Base-by-base conservation (phyloP, 257 asterid species). In the Solanum gandarillasii region DNA sequence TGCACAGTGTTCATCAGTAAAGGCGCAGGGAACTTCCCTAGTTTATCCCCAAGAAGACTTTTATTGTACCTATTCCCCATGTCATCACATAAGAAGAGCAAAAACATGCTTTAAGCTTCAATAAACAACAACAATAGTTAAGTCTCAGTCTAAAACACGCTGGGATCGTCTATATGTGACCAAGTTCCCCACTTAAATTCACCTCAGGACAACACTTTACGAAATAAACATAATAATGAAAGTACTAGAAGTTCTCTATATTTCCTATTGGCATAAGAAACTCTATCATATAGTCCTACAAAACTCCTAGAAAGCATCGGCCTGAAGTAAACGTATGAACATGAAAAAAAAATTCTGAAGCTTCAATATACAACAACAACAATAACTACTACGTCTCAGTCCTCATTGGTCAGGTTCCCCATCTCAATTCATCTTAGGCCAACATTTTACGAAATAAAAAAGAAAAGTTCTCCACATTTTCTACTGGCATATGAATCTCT, bases 1-100 rank as follows among this genome's bases (percentile, higher is more conserved):
- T 97, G 99, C 86, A 97, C 90, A 3, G 99, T 94, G 88, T 97
- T 97, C 99, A 97, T 96, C 93, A 96, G 90, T 79, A 97, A 90
- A 29, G 99, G 99, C 41, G 99, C 99, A 27, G 99, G 99, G 92
- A 96, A 97, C 89, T 93, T 96, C 85, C 99, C 98, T 94, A 97
- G 88, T 87, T 96, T 89, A 92, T 96, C 99, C 84, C 99, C 99
- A 75, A 97, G 90, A 87, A 97, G 94, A 72, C 96, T 95, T 88
- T 97, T 97, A 89, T 97, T 97, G 89, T 97, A 97, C 91, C 99
- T 97, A 94, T 83, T 86, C 88, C 89, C 48, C 84, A 88, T 29
- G 41, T 27, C 84, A 83, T 48, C 76, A 60, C 41, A 72, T 43
- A 38, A 87, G 86, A 68, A 16, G 67, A 73, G 75, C 23, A 71